Percentiles rank a stretch among this genome's conserved stretches.
Conservation (phyloP, 805 yeast species). For the Saccharomyces cerevisiae region DNA sequence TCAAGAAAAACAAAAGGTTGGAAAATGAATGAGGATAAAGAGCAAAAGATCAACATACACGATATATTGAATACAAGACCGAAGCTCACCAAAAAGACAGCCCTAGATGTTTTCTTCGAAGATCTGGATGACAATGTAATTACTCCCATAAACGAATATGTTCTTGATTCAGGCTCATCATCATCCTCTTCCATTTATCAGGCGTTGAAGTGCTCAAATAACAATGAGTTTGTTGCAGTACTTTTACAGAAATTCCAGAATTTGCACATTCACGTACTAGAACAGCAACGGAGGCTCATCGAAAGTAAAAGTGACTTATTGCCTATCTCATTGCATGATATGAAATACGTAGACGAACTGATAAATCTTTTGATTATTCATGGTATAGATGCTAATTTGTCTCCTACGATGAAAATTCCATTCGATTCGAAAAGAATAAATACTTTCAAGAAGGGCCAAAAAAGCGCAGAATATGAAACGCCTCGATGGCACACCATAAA, state of each 20-base stretch:
- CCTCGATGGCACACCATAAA: conserved; percentile 12
- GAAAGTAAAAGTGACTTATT: conserved; percentile 27
- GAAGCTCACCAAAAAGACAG: conserved; percentile 24
- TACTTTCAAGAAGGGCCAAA: conserved; percentile 32
- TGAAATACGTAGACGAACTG: conserved; percentile 61
- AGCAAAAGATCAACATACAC: conserved; percentile 2
- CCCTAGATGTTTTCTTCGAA: conserved; percentile 29
- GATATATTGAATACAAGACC: conserved; percentile 23
- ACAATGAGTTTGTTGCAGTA: conserved; percentile 14
- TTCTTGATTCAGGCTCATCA: not conserved
- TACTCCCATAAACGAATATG: conserved; percentile 5
- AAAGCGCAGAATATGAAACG: conserved; percentile 18
- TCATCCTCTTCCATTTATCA: conserved; percentile 8
- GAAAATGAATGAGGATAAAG: conserved; percentile 2
- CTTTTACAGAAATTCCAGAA: conserved; percentile 11
- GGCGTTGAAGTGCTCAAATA: conserved; percentile 8
- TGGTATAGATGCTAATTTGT: conserved; percentile 61
- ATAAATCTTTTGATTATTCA: conserved; percentile 57
- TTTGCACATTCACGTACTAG: conserved; percentile 9
- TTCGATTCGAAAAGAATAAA: conserved; percentile 50
- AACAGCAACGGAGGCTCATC: conserved; percentile 6
- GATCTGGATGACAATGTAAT: conserved; percentile 12
- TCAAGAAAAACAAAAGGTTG: not conserved
- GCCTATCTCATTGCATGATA: conserved; percentile 75
- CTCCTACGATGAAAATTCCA: conserved; percentile 54